Evolutionary conservation across 352 stramenopile genomes (phyloP), one percentile per base, ranked within the genome.

Genomic region (Globisporangium splendens): DNA sequence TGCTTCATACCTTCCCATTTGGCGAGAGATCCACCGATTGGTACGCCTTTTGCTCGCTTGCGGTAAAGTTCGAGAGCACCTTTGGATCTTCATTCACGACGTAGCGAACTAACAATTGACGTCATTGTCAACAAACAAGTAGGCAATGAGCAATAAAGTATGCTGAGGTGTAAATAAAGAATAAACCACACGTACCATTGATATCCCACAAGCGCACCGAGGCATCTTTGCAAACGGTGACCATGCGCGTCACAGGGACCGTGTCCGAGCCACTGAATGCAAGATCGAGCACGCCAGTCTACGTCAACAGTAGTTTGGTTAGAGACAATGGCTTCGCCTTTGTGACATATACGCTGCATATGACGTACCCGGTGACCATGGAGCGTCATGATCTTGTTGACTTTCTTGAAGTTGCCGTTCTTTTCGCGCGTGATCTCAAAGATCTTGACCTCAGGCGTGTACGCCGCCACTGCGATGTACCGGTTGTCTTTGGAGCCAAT

Each of bases 371-470:
- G 72, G 48, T 93, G 83, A 13, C 83, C 83, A 49, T 90, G 79
- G 10, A 93, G 69, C 38, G 83, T 86, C 80, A 93, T 91, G 62
- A 91, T 79, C 66, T 93, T 93, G 69, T 89, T 80, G 6, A 78
- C 75, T 48, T 91, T 91, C 62, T 89, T 88, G 63, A 93, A 93
- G 17, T 75, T 65, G 31, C 83, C 83, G 44, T 70, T 77, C 66
- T 89, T 91, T 56, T 89, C 82, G 20, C 83, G 83, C 21, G 70
- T 72, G 53, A 93, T 90, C 53, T 93, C 83, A 39, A 88, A 87
- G 49, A 93, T 93, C 68, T 89, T 89, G 51, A 91, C 83, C 33
- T 93, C 83, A 10, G 83, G 83, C 5, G 83, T 93, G 68, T 91
- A 93, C 11, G 80, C 80, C 17, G 83, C 83, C 18, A 93, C 78